Percentiles rank a stretch among this genome's conserved stretches.
These are phyloP conservation scores for Sanguinoderma infundibulare DNA, from an alignment of 1,284 basidiomycete genomes.

Conservation along the genomic window DNA sequence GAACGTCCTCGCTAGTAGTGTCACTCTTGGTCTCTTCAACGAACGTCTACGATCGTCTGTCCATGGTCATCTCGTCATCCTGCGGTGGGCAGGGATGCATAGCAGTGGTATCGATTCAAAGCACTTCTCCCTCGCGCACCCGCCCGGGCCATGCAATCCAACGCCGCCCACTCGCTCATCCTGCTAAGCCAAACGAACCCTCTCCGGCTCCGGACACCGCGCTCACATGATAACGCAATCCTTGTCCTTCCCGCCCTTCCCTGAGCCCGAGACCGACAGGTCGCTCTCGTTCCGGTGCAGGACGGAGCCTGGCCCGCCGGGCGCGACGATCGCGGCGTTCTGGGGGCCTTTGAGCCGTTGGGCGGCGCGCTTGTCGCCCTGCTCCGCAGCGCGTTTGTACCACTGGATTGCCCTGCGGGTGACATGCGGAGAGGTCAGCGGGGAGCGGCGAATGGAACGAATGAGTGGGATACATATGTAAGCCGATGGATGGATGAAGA, in stretches of 20 bases:
- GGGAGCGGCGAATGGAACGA: not conserved
- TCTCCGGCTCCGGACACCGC: no score
- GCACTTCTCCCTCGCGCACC: no score
- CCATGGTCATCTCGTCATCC: not conserved
- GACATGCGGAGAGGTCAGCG: not conserved
- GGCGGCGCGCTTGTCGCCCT: slow-evolving; percentile 91
- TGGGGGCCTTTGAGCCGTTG: slow-evolving; percentile 81
- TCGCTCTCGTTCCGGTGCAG: slow-evolving; percentile 53
- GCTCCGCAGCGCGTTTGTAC: slow-evolving; percentile 92
- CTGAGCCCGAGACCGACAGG: slow-evolving; percentile 35
- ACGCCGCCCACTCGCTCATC: no score
- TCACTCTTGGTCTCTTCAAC: not conserved
- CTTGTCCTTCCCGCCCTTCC: slow-evolving; percentile 59
- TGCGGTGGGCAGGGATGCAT: not conserved
- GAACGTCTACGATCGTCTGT: not conserved
- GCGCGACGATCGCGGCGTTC: slow-evolving; percentile 54
- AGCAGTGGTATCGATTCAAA: not conserved
- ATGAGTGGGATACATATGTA: no score
- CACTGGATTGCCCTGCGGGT: slow-evolving; percentile 71
- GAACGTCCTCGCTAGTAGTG: not conserved
- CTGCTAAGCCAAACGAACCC: not conserved
- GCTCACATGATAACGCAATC: slow-evolving; percentile 87
- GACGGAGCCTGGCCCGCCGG: slow-evolving; percentile 64
- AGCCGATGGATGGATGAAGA: not conserved
- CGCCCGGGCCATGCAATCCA: no score